A percentile compares a stretch with the other conserved stretches of the same genome.
Conservation (phyloP, 2,329 filamentous ascomycete species). For the Paecilomyces variotii region DNA sequence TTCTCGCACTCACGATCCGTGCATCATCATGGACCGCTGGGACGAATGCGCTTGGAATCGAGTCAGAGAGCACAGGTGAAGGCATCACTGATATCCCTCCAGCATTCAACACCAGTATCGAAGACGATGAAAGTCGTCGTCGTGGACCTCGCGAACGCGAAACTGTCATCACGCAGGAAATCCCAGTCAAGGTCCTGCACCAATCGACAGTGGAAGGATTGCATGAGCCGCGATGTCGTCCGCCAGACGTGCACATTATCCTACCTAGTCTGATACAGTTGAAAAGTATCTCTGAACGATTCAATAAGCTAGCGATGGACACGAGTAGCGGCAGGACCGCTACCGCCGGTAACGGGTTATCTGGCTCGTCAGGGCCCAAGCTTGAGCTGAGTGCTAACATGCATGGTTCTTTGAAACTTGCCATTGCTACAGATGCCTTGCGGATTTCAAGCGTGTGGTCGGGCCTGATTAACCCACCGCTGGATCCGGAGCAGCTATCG, state of each 20-base stretch:
- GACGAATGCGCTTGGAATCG: slow-evolving; percentile 50
- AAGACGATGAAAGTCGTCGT: slow-evolving; percentile 34
- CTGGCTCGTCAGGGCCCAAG: slow-evolving; percentile 44
- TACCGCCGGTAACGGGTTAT: slow-evolving; percentile 23
- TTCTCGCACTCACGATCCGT: slow-evolving; percentile 84
- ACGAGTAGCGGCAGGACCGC: slow-evolving; percentile 14
- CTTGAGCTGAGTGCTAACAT: slow-evolving; percentile 88
- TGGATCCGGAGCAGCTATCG: slow-evolving; percentile 70
- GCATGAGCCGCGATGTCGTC: slow-evolving; percentile 81
- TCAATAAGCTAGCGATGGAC: slow-evolving; percentile 68
- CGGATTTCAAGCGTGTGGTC: slow-evolving; percentile 81
- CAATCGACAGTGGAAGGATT: slow-evolving; percentile 81
- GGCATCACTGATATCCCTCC: slow-evolving; percentile 1
- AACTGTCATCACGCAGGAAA: slow-evolving; percentile 88
- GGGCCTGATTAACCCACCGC: slow-evolving; percentile 74
- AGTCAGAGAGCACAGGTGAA: slow-evolving; percentile 30
- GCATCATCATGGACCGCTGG: slow-evolving; percentile 43
- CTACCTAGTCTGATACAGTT: slow-evolving; percentile 80
- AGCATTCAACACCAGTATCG: not conserved
- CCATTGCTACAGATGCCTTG: slow-evolving; percentile 74
- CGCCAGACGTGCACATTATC: slow-evolving; percentile 89
- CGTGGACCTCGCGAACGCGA: slow-evolving; percentile 63
- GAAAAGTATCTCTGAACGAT: slow-evolving; percentile 89
- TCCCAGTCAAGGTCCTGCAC: slow-evolving; percentile 85
- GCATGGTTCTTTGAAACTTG: slow-evolving; percentile 76